Conservation (phyloP, 2,329 filamentous ascomycete species). For the Aspergillus arachidicola region DNA sequence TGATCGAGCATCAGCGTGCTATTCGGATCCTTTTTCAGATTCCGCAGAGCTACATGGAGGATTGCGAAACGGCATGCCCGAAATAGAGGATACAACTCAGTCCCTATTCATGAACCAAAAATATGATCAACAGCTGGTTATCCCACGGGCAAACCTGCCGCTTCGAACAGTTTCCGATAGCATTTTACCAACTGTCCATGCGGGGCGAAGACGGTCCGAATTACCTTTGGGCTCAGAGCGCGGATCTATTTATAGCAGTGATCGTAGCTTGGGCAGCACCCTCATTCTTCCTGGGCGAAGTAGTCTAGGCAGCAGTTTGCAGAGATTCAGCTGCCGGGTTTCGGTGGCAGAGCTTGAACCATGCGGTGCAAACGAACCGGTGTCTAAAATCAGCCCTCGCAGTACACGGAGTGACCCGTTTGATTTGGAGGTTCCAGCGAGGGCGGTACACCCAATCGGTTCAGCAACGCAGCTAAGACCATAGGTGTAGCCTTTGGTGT, state of each 20-base stretch:
- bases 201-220: neutral
- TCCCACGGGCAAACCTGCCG: neutral
- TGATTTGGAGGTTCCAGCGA: constrained; percentile 33
- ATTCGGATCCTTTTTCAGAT: constrained; percentile 22
- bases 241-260: constrained; percentile 19
- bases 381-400: constrained; percentile 11
- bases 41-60: constrained; percentile 5
- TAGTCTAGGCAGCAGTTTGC: constrained; percentile 25
- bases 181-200: neutral
- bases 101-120: constrained; percentile 10
- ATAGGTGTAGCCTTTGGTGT: constrained; percentile 1
- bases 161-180: constrained; percentile 9
- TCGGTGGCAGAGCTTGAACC: constrained; percentile 11
- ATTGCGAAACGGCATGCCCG: constrained; percentile 1
- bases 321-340: constrained; percentile 17
- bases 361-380: constrained; percentile 4
- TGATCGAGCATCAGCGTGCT: constrained; percentile 1
- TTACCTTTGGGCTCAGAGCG: constrained; percentile 4
- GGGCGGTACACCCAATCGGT: constrained; percentile 35
- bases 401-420: constrained; percentile 39
- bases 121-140: neutral
- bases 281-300: constrained; percentile 31
- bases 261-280: constrained; percentile 31
- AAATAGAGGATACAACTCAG: neutral
- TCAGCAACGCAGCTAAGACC: constrained; percentile 10